Percentiles rank a stretch among this genome's conserved stretches.
These are phyloP conservation scores for Bipolaris victoriae DNA, from an alignment of 2,329 filamentous ascomycete species.

Conservation along the genomic window DNA sequence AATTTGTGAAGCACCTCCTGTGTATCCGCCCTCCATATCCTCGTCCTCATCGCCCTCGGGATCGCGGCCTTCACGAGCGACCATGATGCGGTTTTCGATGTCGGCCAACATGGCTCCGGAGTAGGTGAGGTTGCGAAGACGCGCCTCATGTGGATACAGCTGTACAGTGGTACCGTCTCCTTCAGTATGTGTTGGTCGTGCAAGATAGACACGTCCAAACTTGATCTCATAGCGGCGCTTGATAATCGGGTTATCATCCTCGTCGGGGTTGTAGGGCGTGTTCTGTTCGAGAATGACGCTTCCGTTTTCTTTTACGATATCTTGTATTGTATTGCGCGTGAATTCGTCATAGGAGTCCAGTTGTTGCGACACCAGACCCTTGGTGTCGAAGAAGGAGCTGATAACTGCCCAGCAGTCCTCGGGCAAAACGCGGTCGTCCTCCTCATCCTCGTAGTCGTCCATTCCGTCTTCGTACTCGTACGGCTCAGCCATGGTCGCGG, in stretches of 20 bases:
- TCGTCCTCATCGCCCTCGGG: constrained; percentile 69
- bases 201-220: constrained; percentile 88
- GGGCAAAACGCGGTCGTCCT: constrained; percentile 74
- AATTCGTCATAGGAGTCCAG: constrained; percentile 99
- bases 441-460: constrained; percentile 64
- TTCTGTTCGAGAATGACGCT: constrained; percentile 93
- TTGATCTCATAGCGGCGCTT: constrained; percentile 94
- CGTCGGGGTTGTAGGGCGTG: constrained; percentile 75
- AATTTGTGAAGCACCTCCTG: constrained; percentile 45
- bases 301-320: constrained; percentile 90
- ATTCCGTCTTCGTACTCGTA: constrained; percentile 67
- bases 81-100: constrained; percentile 82
- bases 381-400: constrained; percentile 93
- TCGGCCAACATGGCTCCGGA: constrained; percentile 88
- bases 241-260: constrained; percentile 72
- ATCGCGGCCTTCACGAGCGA: constrained; percentile 76
- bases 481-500: constrained; percentile 56
- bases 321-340: constrained; percentile 89
- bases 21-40: constrained; percentile 48
- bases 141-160: constrained; percentile 91
- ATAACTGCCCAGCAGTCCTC: constrained; percentile 99
- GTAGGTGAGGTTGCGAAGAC: constrained; percentile 94
- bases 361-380: constrained; percentile 95
- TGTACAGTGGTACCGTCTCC: constrained; percentile 86
- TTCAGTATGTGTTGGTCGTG: constrained; percentile 89